Percentiles rank a stretch among this genome's conserved stretches.
These are phyloP conservation scores for Davidsoniella neocaledoniae DNA, from an alignment of 2,329 filamentous ascomycete species.

Conservation along the genomic window DNA sequence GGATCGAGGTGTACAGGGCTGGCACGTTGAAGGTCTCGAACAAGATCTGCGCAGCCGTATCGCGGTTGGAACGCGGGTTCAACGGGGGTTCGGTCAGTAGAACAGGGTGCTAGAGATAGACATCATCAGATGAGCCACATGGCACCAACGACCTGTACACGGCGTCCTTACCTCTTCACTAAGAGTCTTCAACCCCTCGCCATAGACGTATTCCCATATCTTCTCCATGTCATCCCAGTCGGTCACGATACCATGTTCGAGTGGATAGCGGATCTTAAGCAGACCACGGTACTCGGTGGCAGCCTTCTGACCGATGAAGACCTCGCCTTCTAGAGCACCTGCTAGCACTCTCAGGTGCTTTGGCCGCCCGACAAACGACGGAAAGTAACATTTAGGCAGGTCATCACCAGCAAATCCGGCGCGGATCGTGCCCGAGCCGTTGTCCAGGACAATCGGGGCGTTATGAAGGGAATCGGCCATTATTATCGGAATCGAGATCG, in stretches of 20 bases:
- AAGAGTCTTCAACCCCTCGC: constrained; percentile 85
- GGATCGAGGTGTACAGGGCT: constrained; percentile 88
- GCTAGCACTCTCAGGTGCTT: constrained; percentile 91
- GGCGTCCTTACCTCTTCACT: constrained; percentile 62
- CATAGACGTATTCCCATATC: constrained; percentile 98
- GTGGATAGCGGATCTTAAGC: constrained; percentile 85
- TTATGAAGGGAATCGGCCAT: constrained; percentile 67
- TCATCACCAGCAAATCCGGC: constrained; percentile 95
- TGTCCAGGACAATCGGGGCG: constrained; percentile 96
- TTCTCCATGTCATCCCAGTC: constrained; percentile 99
- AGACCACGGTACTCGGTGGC: constrained; percentile 81
- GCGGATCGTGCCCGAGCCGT: constrained; percentile 92
- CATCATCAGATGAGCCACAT: background rate
- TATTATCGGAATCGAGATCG: constrained; percentile 5
- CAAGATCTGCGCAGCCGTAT: constrained; percentile 89
- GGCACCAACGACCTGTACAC: constrained; percentile 16
- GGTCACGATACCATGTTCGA: constrained; percentile 96
- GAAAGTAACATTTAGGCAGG: constrained; percentile 90
- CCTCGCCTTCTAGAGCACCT: constrained; percentile 89
- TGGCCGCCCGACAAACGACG: constrained; percentile 88
- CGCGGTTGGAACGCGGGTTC: constrained; percentile 88
- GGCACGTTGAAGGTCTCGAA: constrained; percentile 99
- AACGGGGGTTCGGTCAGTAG: constrained; percentile 89
- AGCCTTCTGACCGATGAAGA: constrained; percentile 82
- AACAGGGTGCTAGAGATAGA: constrained; percentile 62